Percentiles rank a stretch among this genome's conserved stretches.
Evolutionary conservation across 495 filamentous ascomycete species (phyloP).

Genomic region (Annulohypoxylon moriforme): DNA sequence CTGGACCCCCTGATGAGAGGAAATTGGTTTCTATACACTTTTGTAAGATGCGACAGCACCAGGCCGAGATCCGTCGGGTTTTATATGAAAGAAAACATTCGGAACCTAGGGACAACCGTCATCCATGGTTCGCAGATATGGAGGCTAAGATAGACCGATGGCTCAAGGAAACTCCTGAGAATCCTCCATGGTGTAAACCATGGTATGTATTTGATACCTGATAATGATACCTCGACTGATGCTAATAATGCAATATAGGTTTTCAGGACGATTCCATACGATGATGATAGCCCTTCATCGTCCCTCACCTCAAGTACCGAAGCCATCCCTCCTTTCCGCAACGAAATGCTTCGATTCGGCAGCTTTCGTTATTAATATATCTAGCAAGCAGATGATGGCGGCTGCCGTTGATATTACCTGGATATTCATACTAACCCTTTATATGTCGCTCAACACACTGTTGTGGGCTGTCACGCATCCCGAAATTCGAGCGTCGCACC

Average conservation of each 20-base stretch:
- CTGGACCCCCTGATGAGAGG: slow-evolving; percentile 73
- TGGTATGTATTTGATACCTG: slow-evolving; percentile 56
- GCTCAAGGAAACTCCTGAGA: slow-evolving; percentile 61
- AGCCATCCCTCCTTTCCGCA: slow-evolving; percentile 79
- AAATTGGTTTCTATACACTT: slow-evolving; percentile 93
- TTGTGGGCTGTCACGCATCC: slow-evolving; percentile 84
- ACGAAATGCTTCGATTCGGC: slow-evolving; percentile 83
- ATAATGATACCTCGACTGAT: not conserved
- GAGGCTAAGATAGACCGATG: slow-evolving; percentile 79
- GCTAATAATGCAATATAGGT: slow-evolving; percentile 63
- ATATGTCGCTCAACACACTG: slow-evolving; percentile 86
- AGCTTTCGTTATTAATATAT: slow-evolving; percentile 79
- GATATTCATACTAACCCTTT: slow-evolving; percentile 87
- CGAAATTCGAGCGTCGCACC: slow-evolving; percentile 77
- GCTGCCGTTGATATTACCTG: slow-evolving; percentile 86
- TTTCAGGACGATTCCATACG: slow-evolving; percentile 78
- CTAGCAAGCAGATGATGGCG: slow-evolving; percentile 77
- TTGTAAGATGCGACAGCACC: slow-evolving; percentile 88
- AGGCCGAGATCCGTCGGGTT: slow-evolving; percentile 84
- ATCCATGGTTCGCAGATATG: slow-evolving; percentile 89
- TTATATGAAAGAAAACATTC: slow-evolving; percentile 84
- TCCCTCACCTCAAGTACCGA: slow-evolving; percentile 89
- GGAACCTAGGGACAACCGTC: slow-evolving; percentile 75
- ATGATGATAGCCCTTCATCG: slow-evolving; percentile 87
- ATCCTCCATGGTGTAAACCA: slow-evolving; percentile 61